Percentiles rank a stretch among this genome's conserved stretches.
Conservation (phyloP, 441 rosid species). For the Eruca vesicaria region DNA sequence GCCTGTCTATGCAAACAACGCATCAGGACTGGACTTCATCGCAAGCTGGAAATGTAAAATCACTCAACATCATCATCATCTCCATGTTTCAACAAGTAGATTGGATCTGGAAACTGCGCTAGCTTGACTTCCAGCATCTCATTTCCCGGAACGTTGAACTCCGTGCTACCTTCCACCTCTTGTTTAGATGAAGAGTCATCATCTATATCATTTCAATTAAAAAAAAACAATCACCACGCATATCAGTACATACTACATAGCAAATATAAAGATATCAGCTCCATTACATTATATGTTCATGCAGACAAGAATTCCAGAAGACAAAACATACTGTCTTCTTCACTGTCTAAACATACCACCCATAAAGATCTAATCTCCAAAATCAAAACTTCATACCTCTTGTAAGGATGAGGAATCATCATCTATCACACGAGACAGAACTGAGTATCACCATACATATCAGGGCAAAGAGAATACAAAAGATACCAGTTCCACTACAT, state of each 20-base stretch:
- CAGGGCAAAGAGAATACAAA: not conserved
- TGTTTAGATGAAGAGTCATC: not conserved
- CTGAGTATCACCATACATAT: not conserved
- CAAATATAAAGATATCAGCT: not conserved
- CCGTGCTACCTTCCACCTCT: slow-evolving; percentile 20
- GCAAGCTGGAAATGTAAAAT: not conserved
- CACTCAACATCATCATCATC: slow-evolving; percentile 29
- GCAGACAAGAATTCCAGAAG: not conserved
- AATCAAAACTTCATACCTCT: not conserved
- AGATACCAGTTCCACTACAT: not conserved
- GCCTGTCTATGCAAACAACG: slow-evolving; percentile 1
- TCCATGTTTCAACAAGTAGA: slow-evolving; percentile 18
- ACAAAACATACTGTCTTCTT: not conserved
- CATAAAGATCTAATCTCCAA: not conserved
- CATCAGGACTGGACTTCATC: not conserved
- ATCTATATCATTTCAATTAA: not conserved
- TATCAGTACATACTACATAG: not conserved
- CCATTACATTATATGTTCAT: not conserved
- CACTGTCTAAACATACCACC: not conserved
- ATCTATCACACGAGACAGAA: not conserved
- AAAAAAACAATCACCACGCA: not conserved
- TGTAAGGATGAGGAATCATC: too few species aligned
- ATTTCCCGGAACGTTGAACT: slow-evolving; percentile 14
- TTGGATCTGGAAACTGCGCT: slow-evolving; percentile 23
- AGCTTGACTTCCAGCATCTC: slow-evolving; percentile 36